A percentile compares a stretch with the other conserved stretches of the same genome.
These are phyloP conservation scores for Petunia axillaris DNA, from an alignment of 257 asterid genomes.

Conservation along the genomic window DNA sequence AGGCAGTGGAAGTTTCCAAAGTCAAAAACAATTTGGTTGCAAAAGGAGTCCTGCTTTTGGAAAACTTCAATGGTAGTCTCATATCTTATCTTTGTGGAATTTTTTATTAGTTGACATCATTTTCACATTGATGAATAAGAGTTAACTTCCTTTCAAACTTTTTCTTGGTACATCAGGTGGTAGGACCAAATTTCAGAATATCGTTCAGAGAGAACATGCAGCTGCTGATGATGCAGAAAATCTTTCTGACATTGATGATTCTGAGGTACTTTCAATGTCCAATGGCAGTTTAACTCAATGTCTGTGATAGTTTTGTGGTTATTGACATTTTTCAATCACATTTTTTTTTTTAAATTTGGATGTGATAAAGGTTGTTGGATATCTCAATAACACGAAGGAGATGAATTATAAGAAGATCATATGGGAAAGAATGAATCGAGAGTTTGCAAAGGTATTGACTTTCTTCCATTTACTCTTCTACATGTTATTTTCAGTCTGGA, in stretches of 20 bases:
- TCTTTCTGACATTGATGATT: slow-evolving; percentile 59
- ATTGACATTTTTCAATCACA: neutral
- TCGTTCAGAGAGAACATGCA: slow-evolving; percentile 26
- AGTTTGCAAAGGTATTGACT: slow-evolving; percentile 40
- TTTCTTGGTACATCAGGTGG: slow-evolving; percentile 38
- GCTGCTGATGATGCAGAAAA: slow-evolving; percentile 31
- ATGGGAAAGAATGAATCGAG: slow-evolving; percentile 63
- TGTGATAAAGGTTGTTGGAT: slow-evolving; percentile 46
- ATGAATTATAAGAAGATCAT: slow-evolving; percentile 47
- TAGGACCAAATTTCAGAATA: slow-evolving; percentile 29
- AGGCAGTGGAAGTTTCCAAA: slow-evolving; percentile 12
- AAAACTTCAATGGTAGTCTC: slow-evolving; percentile 17
- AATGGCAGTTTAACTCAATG: slow-evolving; percentile 18
- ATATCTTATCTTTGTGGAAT: slow-evolving; percentile 1
- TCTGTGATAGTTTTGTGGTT: slow-evolving; percentile 22
- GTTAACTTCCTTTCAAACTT: slow-evolving; percentile 12
- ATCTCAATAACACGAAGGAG: slow-evolving; percentile 60
- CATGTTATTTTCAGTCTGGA: neutral
- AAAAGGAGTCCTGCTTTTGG: neutral
- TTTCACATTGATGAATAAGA: slow-evolving; percentile 2
- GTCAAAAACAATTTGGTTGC: slow-evolving; percentile 11
- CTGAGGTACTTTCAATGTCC: slow-evolving; percentile 44
- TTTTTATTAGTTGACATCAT: slow-evolving; percentile 13
- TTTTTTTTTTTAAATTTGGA: slow-evolving; percentile 13
- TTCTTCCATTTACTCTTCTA: slow-evolving; percentile 25